A percentile compares a stretch with the other conserved stretches of the same genome.
phyloP scores from a whole-genome alignment of 495 filamentous ascomycete species.

The Hypoxylon fuscum region DNA sequence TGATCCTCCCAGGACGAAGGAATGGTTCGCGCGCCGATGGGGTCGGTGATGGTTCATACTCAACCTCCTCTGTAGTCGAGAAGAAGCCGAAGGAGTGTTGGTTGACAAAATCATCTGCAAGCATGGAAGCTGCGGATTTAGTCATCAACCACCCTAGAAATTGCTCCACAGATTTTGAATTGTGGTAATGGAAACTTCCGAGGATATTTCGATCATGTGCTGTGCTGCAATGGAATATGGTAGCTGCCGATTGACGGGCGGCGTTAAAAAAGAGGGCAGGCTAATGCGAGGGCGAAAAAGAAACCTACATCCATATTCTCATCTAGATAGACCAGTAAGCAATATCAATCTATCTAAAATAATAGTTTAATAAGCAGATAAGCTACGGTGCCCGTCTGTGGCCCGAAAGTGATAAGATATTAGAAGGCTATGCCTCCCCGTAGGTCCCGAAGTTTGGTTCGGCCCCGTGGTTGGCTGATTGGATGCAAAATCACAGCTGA shows the following conservation, averaged over 20 bases:
- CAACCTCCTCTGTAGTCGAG: neutral
- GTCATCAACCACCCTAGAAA: neutral
- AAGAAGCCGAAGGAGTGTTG: slow-evolving; percentile 7
- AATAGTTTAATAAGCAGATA: slow-evolving; percentile 18
- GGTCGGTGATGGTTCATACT: neutral
- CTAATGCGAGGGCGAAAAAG: no score
- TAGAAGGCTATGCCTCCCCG: slow-evolving; percentile 10
- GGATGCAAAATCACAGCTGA: neutral
- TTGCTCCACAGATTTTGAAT: neutral
- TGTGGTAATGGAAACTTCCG: no score
- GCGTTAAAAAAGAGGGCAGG: no score
- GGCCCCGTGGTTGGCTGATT: slow-evolving; percentile 4
- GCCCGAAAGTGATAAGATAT: neutral
- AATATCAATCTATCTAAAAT: slow-evolving; percentile 14
- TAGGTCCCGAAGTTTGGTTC: slow-evolving; percentile 29
- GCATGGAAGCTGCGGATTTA: slow-evolving; percentile 11
- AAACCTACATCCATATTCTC: slow-evolving; percentile 4
- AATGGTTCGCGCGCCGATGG: slow-evolving; percentile 1
- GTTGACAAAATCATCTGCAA: slow-evolving; percentile 14
- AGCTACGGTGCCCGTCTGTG: slow-evolving; percentile 14
- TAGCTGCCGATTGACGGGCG: no score
- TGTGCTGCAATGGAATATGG: no score
- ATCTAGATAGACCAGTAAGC: slow-evolving; percentile 15
- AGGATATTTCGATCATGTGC: no score
- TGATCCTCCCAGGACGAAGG: slow-evolving; percentile 3